Percentiles rank a stretch among this genome's conserved stretches.
phyloP scores from a whole-genome alignment of 805 yeast species.

The Spencermartinsiella europaea region DNA sequence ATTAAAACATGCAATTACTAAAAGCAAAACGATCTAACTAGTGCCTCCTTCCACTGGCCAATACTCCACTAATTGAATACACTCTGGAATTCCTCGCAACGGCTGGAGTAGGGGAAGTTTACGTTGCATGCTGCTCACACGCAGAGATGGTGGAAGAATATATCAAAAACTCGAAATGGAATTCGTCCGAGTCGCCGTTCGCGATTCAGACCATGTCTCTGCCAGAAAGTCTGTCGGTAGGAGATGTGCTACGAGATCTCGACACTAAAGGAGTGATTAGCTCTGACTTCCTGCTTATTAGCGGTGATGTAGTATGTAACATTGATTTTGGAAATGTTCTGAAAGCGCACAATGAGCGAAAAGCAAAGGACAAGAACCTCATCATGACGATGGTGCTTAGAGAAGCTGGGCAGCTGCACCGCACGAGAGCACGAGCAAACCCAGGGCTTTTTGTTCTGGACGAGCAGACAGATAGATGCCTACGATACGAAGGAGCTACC shows the following conservation, averaged over 20 bases:
- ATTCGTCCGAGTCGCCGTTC: slow-evolving; percentile 62
- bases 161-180: slow-evolving; percentile 49
- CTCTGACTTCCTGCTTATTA: slow-evolving; percentile 82
- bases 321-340: slow-evolving; percentile 71
- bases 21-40: no score
- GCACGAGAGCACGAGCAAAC: slow-evolving; percentile 74
- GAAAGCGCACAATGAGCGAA: slow-evolving; percentile 67
- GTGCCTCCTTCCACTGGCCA: slow-evolving; percentile 87
- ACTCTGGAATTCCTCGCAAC: slow-evolving; percentile 90
- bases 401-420: slow-evolving; percentile 76
- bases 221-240: slow-evolving; percentile 84
- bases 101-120: slow-evolving; percentile 87
- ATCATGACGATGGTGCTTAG: slow-evolving; percentile 92
- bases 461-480: slow-evolving; percentile 64
- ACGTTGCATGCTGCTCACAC: slow-evolving; percentile 82
- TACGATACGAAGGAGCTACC: slow-evolving; percentile 78
- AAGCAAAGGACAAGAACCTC: slow-evolving; percentile 75
- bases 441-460: slow-evolving; percentile 85
- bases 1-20: not conserved
- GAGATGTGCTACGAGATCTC: slow-evolving; percentile 95
- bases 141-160: slow-evolving; percentile 84
- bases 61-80: slow-evolving; percentile 89
- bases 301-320: slow-evolving; percentile 95
- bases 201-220: slow-evolving; percentile 72
- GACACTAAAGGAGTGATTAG: slow-evolving; percentile 86